phyloP scores from a whole-genome alignment of 2,329 filamentous ascomycete species.

The Neofusicoccum kwambonambiense region DNA sequence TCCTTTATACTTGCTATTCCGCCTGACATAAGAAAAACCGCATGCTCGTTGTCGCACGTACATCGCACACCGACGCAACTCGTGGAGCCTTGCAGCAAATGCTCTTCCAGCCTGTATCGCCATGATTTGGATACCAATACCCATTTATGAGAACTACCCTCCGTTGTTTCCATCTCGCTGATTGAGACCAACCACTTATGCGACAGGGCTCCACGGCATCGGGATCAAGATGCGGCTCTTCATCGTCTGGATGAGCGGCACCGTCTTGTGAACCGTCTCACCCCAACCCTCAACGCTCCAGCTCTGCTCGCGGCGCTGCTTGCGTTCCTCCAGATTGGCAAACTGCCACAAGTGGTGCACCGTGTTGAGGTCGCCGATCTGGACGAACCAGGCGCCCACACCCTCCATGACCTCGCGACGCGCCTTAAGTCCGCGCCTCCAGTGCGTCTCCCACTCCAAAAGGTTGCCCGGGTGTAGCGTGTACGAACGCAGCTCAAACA shows the following conservation, averaged over 20 bases:
- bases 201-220: constrained; percentile 87
- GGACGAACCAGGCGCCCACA: constrained; percentile 96
- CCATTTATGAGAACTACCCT: background rate
- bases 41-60: constrained; percentile 1
- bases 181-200: background rate
- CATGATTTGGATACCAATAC: background rate
- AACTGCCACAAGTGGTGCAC: constrained; percentile 99
- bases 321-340: constrained; percentile 91
- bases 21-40: background rate
- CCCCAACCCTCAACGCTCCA: constrained; percentile 96
- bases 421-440: constrained; percentile 87
- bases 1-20: background rate
- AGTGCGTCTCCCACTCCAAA: constrained; percentile 98
- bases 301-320: constrained; percentile 85
- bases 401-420: constrained; percentile 97
- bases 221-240: constrained; percentile 90
- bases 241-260: constrained; percentile 95
- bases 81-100: background rate
- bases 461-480: constrained; percentile 93
- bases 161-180: background rate
- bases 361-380: constrained; percentile 95
- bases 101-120: background rate
- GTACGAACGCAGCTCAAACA: constrained; percentile 96
- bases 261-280: constrained; percentile 96
- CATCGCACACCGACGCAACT: background rate